These are phyloP conservation scores for Fusarium bulbicola DNA, from an alignment of 2,329 filamentous ascomycete species.

Conservation along the genomic window DNA sequence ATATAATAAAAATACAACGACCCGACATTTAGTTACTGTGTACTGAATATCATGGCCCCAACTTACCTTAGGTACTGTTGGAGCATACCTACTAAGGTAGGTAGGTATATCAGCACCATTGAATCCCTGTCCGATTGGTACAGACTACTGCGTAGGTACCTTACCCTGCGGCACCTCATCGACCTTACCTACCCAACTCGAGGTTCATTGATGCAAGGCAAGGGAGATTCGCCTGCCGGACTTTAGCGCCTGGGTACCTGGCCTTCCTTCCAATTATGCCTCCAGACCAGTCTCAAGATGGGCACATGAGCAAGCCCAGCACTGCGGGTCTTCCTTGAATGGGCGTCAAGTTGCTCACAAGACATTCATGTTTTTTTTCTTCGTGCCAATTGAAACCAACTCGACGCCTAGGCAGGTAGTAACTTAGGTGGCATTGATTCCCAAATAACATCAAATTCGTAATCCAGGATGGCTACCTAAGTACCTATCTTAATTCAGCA, in stretches of 20 bases:
- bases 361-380: conserved; percentile 20
- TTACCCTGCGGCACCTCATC: conserved; percentile 7
- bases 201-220: conserved; percentile 3
- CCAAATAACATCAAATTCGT: neutral
- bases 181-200: neutral
- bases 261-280: conserved; percentile 8
- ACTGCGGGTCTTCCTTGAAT: conserved; percentile 47
- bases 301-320: conserved; percentile 59
- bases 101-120: too few relatives aligned
- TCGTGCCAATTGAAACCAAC: conserved; percentile 17
- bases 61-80: too few relatives aligned
- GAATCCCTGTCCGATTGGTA: conserved; percentile 1
- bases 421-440: neutral
- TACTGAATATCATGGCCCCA: neutral
- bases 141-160: conserved; percentile 4
- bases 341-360: conserved; percentile 33
- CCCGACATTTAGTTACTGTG: neutral
- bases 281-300: conserved; percentile 52
- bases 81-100: too few relatives aligned
- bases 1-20: neutral
- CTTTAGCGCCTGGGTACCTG: conserved; percentile 23
- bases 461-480: neutral
- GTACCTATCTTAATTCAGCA: neutral
- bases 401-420: neutral
- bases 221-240: conserved; percentile 15